Percentiles rank a stretch among this genome's conserved stretches.
These are phyloP conservation scores for Chiua virens DNA, from an alignment of 768 basidiomycete genomes.

Conservation along the genomic window DNA sequence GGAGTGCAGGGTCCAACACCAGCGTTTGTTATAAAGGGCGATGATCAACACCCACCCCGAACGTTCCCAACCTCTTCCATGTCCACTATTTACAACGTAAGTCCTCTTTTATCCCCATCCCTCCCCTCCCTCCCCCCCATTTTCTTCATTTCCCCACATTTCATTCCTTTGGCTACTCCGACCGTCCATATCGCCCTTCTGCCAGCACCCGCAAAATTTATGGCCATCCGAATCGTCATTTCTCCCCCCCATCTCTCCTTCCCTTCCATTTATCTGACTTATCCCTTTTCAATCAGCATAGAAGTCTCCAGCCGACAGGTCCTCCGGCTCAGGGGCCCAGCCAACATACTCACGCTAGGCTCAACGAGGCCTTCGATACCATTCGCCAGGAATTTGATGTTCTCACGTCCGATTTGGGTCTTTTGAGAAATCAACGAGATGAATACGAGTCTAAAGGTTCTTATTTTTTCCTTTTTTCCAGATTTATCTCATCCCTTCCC, in stretches of 20 bases:
- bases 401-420: conserved; percentile 63
- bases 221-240: not conserved
- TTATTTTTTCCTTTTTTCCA: not conserved
- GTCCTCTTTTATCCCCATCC: conserved; percentile 10
- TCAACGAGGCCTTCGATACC: conserved; percentile 78
- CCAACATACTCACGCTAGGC: conserved; percentile 44
- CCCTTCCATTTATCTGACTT: conserved; percentile 17
- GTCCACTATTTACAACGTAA: conserved; percentile 41
- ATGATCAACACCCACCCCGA: conserved; percentile 39
- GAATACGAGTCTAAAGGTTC: conserved; percentile 88
- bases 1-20: conserved; percentile 34
- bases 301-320: conserved; percentile 53
- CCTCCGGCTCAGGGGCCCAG: conserved; percentile 43
- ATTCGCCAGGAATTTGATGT: conserved; percentile 85
- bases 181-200: not conserved
- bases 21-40: conserved; percentile 39
- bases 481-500: conserved; percentile 8
- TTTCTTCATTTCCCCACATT: not conserved
- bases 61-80: conserved; percentile 38
- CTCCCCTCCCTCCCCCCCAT: not conserved
- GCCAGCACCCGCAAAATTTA: conserved; percentile 27
- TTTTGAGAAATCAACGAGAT: conserved; percentile 75
- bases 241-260: not conserved
- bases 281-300: conserved; percentile 37
- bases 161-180: not conserved